These are phyloP conservation scores for Berkeleyomyces rouxiae DNA, from an alignment of 2,329 filamentous ascomycete genomes.

Conservation along the genomic window DNA sequence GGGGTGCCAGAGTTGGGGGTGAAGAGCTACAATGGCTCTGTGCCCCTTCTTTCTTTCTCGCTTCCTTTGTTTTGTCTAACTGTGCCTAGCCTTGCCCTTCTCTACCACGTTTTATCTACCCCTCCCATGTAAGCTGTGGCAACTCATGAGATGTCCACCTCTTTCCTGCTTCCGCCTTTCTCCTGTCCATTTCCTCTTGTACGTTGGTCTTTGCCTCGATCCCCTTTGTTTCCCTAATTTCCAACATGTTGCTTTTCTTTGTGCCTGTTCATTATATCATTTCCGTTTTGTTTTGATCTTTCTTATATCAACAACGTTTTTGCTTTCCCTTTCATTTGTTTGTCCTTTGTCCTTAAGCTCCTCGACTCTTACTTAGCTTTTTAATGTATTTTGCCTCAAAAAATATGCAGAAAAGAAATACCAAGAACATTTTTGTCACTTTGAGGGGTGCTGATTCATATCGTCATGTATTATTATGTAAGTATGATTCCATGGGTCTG, in stretches of 20 bases:
- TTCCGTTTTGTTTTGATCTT: constrained; percentile 1
- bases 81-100: neutral
- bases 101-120: neutral
- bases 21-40: neutral
- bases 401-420: neutral
- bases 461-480: neutral
- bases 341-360: neutral
- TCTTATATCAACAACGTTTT: neutral
- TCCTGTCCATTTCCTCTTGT: constrained; percentile 2
- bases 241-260: neutral
- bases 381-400: neutral
- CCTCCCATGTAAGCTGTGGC: neutral
- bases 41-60: neutral
- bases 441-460: neutral
- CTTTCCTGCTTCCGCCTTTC: constrained; percentile 12
- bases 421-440: neutral
- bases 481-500: neutral
- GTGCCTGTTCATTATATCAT: neutral
- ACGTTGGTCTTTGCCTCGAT: neutral
- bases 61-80: neutral
- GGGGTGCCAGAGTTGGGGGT: too few relatives aligned
- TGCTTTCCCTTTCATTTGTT: neutral
- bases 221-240: neutral
- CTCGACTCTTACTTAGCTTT: neutral
- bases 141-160: neutral